phyloP scores from a whole-genome alignment of 2,329 filamentous ascomycete genomes.

The Metarhizium rileyi region DNA sequence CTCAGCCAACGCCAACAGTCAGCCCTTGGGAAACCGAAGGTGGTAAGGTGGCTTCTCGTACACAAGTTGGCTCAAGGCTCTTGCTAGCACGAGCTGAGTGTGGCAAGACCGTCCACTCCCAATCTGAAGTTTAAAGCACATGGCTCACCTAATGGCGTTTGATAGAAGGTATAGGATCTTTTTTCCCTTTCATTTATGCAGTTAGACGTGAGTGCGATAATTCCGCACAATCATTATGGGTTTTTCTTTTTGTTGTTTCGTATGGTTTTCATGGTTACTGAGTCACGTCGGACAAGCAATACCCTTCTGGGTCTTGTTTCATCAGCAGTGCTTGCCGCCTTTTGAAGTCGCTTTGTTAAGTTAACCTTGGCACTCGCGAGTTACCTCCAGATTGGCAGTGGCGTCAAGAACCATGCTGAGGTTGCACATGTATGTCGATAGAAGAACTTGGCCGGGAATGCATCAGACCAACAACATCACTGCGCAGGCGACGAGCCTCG shows the following conservation, averaged over 20 bases:
- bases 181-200: slow-evolving; percentile 5
- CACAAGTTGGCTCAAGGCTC: background rate
- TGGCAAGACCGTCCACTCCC: background rate
- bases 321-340: background rate
- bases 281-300: background rate
- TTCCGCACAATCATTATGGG: slow-evolving; percentile 4
- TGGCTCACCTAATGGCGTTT: slow-evolving; percentile 19
- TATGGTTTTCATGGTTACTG: background rate
- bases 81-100: slow-evolving; percentile 1
- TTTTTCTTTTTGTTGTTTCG: slow-evolving; percentile 8
- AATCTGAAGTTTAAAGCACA: slow-evolving; percentile 7
- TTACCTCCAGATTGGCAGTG: background rate
- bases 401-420: background rate
- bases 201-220: slow-evolving; percentile 12
- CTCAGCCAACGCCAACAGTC: slow-evolving; percentile 39
- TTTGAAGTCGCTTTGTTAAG: background rate
- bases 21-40: slow-evolving; percentile 39
- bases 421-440: slow-evolving; percentile 1
- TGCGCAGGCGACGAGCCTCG: background rate
- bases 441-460: background rate
- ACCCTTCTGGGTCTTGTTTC: background rate
- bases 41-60: slow-evolving; percentile 30
- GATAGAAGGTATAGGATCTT: slow-evolving; percentile 19
- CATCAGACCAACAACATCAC: background rate
- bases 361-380: background rate